These are phyloP conservation scores for Corynascus novoguineensis DNA, from an alignment of 495 filamentous ascomycete genomes.

Conservation along the genomic window DNA sequence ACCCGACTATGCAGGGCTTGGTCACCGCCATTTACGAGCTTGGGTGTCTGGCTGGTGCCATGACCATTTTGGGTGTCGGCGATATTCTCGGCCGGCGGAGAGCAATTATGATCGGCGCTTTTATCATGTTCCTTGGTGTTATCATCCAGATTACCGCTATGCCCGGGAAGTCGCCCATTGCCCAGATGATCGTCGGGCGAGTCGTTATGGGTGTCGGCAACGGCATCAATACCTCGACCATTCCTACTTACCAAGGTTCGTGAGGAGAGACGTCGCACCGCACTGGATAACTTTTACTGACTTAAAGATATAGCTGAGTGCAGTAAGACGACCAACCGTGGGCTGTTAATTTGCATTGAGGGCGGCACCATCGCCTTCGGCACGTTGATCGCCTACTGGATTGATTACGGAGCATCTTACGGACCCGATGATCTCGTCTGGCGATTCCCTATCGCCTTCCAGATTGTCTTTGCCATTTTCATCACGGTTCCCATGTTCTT, in stretches of 20 bases:
- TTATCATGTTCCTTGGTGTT: slow-evolving; percentile 69
- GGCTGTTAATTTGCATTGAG: slow-evolving; percentile 78
- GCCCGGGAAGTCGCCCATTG: slow-evolving; percentile 36
- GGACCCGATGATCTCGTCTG: slow-evolving; percentile 60
- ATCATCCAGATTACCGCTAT: slow-evolving; percentile 59
- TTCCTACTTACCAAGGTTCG: slow-evolving; percentile 76
- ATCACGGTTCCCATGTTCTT: slow-evolving; percentile 58
- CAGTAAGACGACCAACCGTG: slow-evolving; percentile 68
- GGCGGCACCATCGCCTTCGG: slow-evolving; percentile 76
- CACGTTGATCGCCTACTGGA: slow-evolving; percentile 74
- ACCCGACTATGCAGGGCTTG: slow-evolving; percentile 70
- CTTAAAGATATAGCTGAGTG: slow-evolving; percentile 45
- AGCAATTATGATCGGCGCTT: slow-evolving; percentile 52
- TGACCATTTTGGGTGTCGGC: slow-evolving; percentile 62
- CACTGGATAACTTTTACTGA: neutral
- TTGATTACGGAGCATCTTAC: slow-evolving; percentile 72
- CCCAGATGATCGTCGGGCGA: slow-evolving; percentile 72
- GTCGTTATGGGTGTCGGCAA: slow-evolving; percentile 71
- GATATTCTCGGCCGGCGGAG: slow-evolving; percentile 62
- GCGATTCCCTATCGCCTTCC: slow-evolving; percentile 81
- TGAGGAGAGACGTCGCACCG: neutral
- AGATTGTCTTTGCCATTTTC: slow-evolving; percentile 66
- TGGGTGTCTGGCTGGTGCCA: slow-evolving; percentile 68
- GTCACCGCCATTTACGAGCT: slow-evolving; percentile 83
- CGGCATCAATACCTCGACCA: slow-evolving; percentile 71